These are phyloP conservation scores for Alisma plantagoaquatica DNA, from an alignment of 106 monocot genomes.

Conservation along the genomic window DNA sequence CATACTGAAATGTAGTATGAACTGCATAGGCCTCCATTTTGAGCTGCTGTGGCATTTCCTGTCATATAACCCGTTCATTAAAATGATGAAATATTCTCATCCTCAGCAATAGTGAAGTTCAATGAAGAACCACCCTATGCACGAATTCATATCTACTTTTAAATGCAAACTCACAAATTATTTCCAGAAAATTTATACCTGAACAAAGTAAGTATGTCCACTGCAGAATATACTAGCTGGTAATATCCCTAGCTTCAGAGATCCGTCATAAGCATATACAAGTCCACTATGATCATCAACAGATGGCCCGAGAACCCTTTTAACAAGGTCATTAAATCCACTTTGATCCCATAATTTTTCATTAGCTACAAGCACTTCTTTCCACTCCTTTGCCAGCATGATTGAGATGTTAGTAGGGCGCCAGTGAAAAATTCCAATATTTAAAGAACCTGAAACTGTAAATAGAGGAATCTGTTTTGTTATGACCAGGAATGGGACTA, in stretches of 20 bases:
- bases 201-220: slow-evolving; percentile 87
- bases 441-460: slow-evolving; percentile 62
- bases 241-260: slow-evolving; percentile 64
- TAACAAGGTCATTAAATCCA: slow-evolving; percentile 76
- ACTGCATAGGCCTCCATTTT: slow-evolving; percentile 80
- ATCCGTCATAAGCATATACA: slow-evolving; percentile 73
- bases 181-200: too few relatives aligned
- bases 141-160: too few relatives aligned
- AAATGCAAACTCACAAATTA: too few relatives aligned
- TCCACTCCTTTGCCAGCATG: slow-evolving; percentile 75
- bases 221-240: slow-evolving; percentile 90
- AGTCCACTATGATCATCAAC: slow-evolving; percentile 45
- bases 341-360: slow-evolving; percentile 84
- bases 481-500: too few relatives aligned
- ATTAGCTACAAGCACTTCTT: slow-evolving; percentile 51
- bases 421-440: slow-evolving; percentile 92
- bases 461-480: too few relatives aligned
- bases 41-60: slow-evolving; percentile 31
- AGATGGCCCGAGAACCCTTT: slow-evolving; percentile 39
- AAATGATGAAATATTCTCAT: too few relatives aligned
- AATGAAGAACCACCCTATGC: too few relatives aligned
- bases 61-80: too few relatives aligned
- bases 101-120: too few relatives aligned
- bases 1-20: slow-evolving; percentile 90
- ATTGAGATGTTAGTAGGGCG: slow-evolving; percentile 62